A percentile compares a stretch with the other conserved stretches of the same genome.
Conservation (phyloP, 345 rosid species). For the Leavenworthia alabamica region DNA sequence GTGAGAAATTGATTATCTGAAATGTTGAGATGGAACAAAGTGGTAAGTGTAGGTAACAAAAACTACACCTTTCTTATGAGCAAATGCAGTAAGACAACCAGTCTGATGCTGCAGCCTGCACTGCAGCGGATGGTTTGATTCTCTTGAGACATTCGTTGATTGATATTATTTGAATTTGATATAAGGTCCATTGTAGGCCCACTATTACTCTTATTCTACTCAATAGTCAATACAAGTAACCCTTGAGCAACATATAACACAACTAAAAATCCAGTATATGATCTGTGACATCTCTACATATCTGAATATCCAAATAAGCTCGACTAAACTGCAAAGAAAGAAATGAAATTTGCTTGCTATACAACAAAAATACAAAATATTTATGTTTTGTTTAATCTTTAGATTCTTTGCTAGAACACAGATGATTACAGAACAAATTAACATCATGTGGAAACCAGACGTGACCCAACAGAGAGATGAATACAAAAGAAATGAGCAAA, state of each 20-base stretch:
- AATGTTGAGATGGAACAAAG: neutral
- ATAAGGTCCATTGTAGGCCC: too few relatives aligned
- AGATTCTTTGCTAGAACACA: conserved; percentile 19
- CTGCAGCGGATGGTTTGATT: conserved; percentile 57
- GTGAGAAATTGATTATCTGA: neutral
- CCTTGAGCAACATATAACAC: neutral
- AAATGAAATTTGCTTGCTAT: conserved; percentile 24
- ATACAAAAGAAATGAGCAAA: conserved; percentile 18
- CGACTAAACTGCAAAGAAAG: too few relatives aligned
- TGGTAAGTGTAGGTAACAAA: conserved; percentile 42
- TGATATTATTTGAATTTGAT: neutral
- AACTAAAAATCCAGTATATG: neutral
- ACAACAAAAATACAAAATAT: conserved; percentile 30
- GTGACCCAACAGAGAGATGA: conserved; percentile 20
- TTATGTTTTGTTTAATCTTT: conserved; percentile 14
- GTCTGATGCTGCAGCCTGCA: conserved; percentile 95
- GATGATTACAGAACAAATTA: conserved; percentile 10
- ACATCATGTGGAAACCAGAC: conserved; percentile 19
- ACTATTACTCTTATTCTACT: too few relatives aligned
- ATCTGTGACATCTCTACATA: neutral
- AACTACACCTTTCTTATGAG: conserved; percentile 96
- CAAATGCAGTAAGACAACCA: conserved; percentile 86
- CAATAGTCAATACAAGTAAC: neutral
- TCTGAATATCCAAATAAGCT: neutral
- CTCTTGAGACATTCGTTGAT: conserved; percentile 42